These are phyloP conservation scores for Vigna hirtella DNA, from an alignment of 306 rosid genomes.

Conservation along the genomic window DNA sequence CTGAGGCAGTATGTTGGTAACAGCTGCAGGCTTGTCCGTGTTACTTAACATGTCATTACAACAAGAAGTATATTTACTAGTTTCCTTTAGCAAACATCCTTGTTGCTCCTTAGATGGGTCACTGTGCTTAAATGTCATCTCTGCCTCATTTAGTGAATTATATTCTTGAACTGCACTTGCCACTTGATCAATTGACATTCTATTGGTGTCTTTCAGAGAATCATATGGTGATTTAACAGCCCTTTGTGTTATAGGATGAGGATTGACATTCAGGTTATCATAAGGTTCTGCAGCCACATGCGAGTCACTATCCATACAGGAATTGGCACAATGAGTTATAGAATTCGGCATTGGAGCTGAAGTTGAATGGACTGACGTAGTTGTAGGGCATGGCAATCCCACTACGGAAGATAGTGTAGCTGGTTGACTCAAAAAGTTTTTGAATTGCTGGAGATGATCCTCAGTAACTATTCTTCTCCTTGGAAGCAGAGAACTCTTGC, in stretches of 20 bases:
- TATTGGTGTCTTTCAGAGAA: conserved; percentile 49
- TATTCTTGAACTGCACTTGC: conserved; percentile 50
- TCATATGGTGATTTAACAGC: conserved; percentile 46
- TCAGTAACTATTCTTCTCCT: conserved; percentile 63
- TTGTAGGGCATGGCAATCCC: conserved; percentile 86
- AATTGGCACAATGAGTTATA: conserved; percentile 57
- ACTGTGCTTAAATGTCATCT: conserved; percentile 50
- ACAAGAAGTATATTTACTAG: conserved; percentile 46
- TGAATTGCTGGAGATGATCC: conserved; percentile 78
- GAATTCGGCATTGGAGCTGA: conserved; percentile 87
- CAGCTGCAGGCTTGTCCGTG: conserved; percentile 52
- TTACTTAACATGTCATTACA: conserved; percentile 51
- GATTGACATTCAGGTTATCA: conserved; percentile 43
- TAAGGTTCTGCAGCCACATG: conserved; percentile 49
- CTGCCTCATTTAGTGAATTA: conserved; percentile 46
- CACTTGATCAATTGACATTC: conserved; percentile 51
- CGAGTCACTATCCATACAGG: conserved; percentile 54
- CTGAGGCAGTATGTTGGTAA: conserved; percentile 52
- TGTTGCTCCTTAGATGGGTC: conserved; percentile 56
- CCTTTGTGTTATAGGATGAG: conserved; percentile 50
- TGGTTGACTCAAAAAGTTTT: conserved; percentile 77
- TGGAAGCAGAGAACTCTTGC: conserved; percentile 60
- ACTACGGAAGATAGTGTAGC: conserved; percentile 72
- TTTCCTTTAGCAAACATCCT: conserved; percentile 53
- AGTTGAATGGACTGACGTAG: conserved; percentile 80